Evolutionary conservation across 1,284 basidiomycete species (phyloP).

Genomic region (Sporisorium reilianum): DNA sequence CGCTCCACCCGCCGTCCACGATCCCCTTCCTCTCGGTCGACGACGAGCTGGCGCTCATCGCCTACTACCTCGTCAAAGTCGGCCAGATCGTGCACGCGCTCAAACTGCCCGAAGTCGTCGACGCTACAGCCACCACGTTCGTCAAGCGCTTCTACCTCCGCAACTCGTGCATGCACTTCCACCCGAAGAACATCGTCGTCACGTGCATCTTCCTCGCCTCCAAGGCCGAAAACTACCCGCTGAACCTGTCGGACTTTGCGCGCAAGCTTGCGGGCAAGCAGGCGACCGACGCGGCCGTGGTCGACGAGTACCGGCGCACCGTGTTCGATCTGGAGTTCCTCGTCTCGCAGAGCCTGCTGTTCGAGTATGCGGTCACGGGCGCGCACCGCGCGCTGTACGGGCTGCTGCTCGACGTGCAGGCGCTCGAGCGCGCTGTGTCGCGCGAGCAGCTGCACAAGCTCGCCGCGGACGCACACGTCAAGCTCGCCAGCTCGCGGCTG

Average conservation of each 20-base stretch:
- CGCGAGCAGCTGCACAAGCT: slow-evolving; percentile 42
- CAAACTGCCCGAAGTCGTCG: slow-evolving; percentile 88
- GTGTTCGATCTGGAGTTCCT: slow-evolving; percentile 94
- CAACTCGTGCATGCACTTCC: slow-evolving; percentile 99
- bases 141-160: slow-evolving; percentile 96
- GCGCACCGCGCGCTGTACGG: slow-evolving; percentile 90
- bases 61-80: slow-evolving; percentile 89
- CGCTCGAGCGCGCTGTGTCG: slow-evolving; percentile 63
- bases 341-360: slow-evolving; percentile 89
- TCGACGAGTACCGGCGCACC: slow-evolving; percentile 75
- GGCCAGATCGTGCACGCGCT: slow-evolving; percentile 85
- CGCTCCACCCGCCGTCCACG: slow-evolving; percentile 11
- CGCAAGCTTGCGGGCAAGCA: slow-evolving; percentile 52
- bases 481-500: slow-evolving; percentile 75
- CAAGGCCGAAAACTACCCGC: slow-evolving; percentile 94
- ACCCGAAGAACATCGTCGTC: slow-evolving; percentile 92
- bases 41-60: slow-evolving; percentile 89
- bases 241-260: slow-evolving; percentile 86
- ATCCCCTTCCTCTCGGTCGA: slow-evolving; percentile 79
- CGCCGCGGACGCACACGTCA: slow-evolving; percentile 34
- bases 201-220: slow-evolving; percentile 94
- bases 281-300: slow-evolving; percentile 78
- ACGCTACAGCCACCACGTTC: slow-evolving; percentile 90
- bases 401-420: slow-evolving; percentile 89
- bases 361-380: slow-evolving; percentile 93